Base-by-base conservation (phyloP, 352 stramenopile species). In the Halophytophthora polymorphica region DNA sequence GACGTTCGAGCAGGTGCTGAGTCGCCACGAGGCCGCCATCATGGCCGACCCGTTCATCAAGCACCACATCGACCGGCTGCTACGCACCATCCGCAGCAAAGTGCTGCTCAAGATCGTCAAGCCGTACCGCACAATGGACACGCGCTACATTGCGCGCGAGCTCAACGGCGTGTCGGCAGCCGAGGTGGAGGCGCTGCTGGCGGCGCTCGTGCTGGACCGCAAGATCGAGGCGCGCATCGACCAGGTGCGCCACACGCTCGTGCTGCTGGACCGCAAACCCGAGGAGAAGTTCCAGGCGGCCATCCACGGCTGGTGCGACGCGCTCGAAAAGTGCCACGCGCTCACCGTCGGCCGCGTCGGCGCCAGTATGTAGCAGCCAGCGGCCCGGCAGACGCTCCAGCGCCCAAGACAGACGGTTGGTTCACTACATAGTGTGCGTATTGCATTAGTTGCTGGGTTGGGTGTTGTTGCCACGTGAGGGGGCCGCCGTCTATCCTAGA, bases 31-130 rank as follows among this genome's bases (percentile, higher is more conserved):
- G 41, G 69, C 83, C 15, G 69, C 81, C 15, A 93, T 98, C 52
- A 98, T 97, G 86, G 82, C 90, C 21, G 95, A 98, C 67, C 86
- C 95, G 48, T 98, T 98, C 66, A 94, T 98, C 41, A 88, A 93
- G 59, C 82, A 97, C 56, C 95, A 98, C 63, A 88, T 98, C 19
- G 88, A 95, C 56, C 90, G 95, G 51, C 74, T 98, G 38, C 57
- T 98, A 18, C 82, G 86, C 18, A 98, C 94, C 4, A 98, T 98
- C 64, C 85, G 95, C 15, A 97, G 80, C 55, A 96, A 98, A 65
- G 95, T 98, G 38, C 67, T 98, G 46, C 67, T 97, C 25, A 93
- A 94, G 52, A 91, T 97, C 39, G 87, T 98, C 61, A 93, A 87
- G 39, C 93, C 94, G 1, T 98, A 98, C 61, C 86, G 89, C 21